Percentiles rank a stretch among this genome's conserved stretches.
These are phyloP conservation scores for Aureobasidium sp. DNA, from an alignment of 2,329 filamentous ascomycete genomes.

Conservation along the genomic window DNA sequence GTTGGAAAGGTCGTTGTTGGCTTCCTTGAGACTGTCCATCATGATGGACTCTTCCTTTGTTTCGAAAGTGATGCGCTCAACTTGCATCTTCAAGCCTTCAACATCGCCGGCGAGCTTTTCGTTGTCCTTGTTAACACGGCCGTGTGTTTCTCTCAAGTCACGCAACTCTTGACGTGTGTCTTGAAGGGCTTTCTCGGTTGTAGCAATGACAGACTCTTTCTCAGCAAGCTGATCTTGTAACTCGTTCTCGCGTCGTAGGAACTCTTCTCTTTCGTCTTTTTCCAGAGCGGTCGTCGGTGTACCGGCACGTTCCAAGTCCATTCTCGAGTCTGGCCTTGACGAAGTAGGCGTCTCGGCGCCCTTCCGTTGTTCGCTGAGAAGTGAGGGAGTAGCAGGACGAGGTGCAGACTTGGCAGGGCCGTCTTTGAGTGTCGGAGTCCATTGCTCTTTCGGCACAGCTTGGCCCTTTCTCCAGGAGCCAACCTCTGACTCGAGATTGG, in stretches of 20 bases:
- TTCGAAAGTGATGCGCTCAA: constrained; percentile 92
- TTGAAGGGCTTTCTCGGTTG: constrained; percentile 69
- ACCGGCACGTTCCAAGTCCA: constrained; percentile 68
- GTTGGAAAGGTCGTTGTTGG: constrained; percentile 81
- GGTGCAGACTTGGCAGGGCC: constrained; percentile 39
- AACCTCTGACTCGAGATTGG: constrained; percentile 75
- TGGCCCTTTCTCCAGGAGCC: constrained; percentile 83
- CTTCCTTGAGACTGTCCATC: constrained; percentile 95
- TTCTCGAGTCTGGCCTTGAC: constrained; percentile 52
- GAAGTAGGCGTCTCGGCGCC: constrained; percentile 41
- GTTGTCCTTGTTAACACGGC: constrained; percentile 78
- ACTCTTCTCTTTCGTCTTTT: constrained; percentile 95
- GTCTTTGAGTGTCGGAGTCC: constrained; percentile 60
- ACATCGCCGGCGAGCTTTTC: constrained; percentile 77
- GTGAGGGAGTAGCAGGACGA: constrained; percentile 54
- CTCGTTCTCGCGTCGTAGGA: constrained; percentile 89
- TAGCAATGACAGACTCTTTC: constrained; percentile 72
- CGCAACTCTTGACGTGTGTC: constrained; percentile 80
- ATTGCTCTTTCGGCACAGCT: constrained; percentile 77
- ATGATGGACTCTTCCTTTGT: constrained; percentile 95
- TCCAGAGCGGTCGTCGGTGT: constrained; percentile 85
- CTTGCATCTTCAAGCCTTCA: constrained; percentile 92
- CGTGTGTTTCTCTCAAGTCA: constrained; percentile 77
- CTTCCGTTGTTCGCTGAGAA: constrained; percentile 40
- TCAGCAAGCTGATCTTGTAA: constrained; percentile 94